These are phyloP conservation scores for Leptographium wingfieldii DNA, from an alignment of 2,329 filamentous ascomycete species.

Conservation along the genomic window DNA sequence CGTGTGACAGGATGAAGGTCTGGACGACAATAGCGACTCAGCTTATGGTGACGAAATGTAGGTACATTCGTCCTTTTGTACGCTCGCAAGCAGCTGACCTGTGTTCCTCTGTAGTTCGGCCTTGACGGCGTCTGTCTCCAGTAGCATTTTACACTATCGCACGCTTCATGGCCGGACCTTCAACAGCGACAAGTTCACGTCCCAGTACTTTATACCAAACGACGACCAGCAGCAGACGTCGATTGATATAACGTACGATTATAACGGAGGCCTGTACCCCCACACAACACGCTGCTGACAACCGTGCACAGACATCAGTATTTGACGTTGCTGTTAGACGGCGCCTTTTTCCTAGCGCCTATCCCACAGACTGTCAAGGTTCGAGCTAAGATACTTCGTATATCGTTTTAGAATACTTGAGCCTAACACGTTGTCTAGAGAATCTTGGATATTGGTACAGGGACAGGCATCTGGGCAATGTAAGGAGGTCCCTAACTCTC, in stretches of 20 bases:
- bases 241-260: not conserved
- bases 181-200: not conserved
- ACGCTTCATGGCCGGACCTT: not conserved
- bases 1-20: too few species aligned
- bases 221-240: not conserved
- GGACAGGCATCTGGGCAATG: conserved; percentile 23
- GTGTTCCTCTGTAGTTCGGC: too few species aligned
- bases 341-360: not conserved
- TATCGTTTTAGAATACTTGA: too few species aligned
- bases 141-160: not conserved
- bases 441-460: conserved; percentile 35
- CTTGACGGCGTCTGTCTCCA: not conserved
- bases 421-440: conserved; percentile 13
- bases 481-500: not conserved
- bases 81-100: too few species aligned
- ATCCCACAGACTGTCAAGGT: not conserved
- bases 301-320: not conserved
- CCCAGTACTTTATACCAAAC: not conserved
- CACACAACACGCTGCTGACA: not conserved
- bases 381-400: not conserved
- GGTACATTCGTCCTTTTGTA: too few species aligned
- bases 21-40: too few species aligned
- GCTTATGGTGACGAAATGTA: too few species aligned
- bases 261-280: not conserved
- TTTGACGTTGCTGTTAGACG: not conserved